phyloP scores from a whole-genome alignment of 2,329 filamentous ascomycete species.

The Chaetomium sp. region DNA sequence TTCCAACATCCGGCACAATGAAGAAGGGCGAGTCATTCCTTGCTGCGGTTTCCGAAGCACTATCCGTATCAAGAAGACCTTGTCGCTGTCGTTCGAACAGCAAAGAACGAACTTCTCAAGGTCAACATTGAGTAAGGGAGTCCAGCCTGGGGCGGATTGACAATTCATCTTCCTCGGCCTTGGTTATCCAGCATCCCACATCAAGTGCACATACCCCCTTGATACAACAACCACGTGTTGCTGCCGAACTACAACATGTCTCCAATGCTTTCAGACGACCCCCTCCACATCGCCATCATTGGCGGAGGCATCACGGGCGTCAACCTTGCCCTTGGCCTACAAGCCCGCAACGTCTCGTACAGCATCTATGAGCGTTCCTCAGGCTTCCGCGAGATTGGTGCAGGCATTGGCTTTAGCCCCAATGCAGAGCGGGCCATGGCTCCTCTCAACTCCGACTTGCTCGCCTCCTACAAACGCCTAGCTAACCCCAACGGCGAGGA shows the following conservation, averaged over 20 bases:
- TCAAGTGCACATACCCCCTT: neutral
- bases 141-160: neutral
- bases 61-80: neutral
- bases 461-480: constrained; percentile 44
- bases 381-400: constrained; percentile 50
- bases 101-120: neutral
- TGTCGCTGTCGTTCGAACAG: neutral
- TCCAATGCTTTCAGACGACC: neutral
- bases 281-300: constrained; percentile 48
- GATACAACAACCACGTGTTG: neutral
- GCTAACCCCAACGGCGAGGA: constrained; percentile 46
- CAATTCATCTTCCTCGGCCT: too few species aligned
- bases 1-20: neutral
- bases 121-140: neutral
- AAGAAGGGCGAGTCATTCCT: neutral
- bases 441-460: constrained; percentile 42
- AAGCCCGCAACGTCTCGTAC: constrained; percentile 46
- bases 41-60: neutral
- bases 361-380: constrained; percentile 51
- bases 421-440: constrained; percentile 53
- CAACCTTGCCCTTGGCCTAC: constrained; percentile 50
- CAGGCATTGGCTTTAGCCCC: constrained; percentile 55
- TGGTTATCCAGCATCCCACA: too few species aligned
- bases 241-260: neutral
- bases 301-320: constrained; percentile 57